Evolutionary conservation across 495 filamentous ascomycete genomes (phyloP), one percentile per base, ranked within the genome.

Genomic region (Amorphotheca resinae): DNA sequence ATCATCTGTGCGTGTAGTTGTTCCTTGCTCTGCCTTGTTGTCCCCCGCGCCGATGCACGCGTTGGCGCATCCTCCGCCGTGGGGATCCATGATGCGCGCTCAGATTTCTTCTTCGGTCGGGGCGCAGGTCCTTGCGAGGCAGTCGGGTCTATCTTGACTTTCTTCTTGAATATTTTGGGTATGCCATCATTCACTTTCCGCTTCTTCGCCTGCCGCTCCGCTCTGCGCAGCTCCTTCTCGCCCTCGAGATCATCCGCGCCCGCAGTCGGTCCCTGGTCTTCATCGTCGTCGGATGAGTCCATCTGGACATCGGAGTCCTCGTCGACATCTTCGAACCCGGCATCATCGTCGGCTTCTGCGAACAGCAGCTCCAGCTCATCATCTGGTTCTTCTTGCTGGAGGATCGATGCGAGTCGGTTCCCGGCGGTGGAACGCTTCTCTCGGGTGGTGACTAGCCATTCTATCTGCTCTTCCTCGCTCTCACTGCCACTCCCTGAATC

Each of bases 41-140:
- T 80, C 44, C 73, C 73, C 48, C 91, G 82, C 14, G 80, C 80
- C 0, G 89, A 95, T 18, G 83, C 77, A 48, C 91, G 77, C 22
- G 74, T 81, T 2, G 87, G 86, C 46, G 79, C 75, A 53, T 94
- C 87, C 43, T 83, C 82, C 7, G 68, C 59, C 1, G 80, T 78
- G 5, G 84, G 87, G 22, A 95, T 69, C 86, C 87, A 95, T 45
- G 86, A 93, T 30, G 79, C 69, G 32, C 87, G 76, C 62, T 95
- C 91, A 2, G 84, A 87, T 63, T 94, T 95, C 68, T 95, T 98
- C 67, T 85, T 88, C 2, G 80, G 81, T 44, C 82, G 73, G 15
- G 80, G 76, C 64, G 26, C 62, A 55, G 23, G 56, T 50, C 50
- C 51, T 14, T 53, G 15, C 4, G 50, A 38, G 6, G 46, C 50